Conservation (phyloP, 495 filamentous ascomycete genomes). For the Chaetomium tenue region DNA sequence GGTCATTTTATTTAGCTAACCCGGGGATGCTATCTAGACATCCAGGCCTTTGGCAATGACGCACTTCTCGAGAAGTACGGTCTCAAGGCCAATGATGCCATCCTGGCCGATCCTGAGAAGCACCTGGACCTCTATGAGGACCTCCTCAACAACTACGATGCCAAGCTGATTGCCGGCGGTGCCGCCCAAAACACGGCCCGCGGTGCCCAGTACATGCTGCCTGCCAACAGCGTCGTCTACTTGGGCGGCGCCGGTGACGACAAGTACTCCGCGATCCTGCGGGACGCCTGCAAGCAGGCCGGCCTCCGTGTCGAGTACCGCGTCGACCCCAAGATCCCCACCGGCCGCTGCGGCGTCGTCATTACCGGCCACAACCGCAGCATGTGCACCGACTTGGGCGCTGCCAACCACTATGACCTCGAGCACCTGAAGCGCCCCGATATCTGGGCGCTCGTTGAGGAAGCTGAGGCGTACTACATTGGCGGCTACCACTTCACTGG, state of each 20-base stretch:
- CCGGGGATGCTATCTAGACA: slow-evolving; percentile 56
- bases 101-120: slow-evolving; percentile 81
- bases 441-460: slow-evolving; percentile 86
- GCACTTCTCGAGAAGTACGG: slow-evolving; percentile 85
- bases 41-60: slow-evolving; percentile 80
- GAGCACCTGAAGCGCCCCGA: slow-evolving; percentile 89
- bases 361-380: slow-evolving; percentile 92
- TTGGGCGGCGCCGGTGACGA: slow-evolving; percentile 90
- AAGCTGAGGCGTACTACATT: slow-evolving; percentile 84
- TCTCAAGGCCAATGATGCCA: slow-evolving; percentile 93
- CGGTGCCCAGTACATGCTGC: slow-evolving; percentile 94
- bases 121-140: slow-evolving; percentile 90
- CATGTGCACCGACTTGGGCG: slow-evolving; percentile 93
- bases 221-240: slow-evolving; percentile 81
- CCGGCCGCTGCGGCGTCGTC: slow-evolving; percentile 91
- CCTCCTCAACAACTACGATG: slow-evolving; percentile 77
- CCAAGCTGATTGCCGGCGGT: slow-evolving; percentile 92
- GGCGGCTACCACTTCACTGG: slow-evolving; percentile 73
- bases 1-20: background rate
- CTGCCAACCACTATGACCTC: slow-evolving; percentile 94
- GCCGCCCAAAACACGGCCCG: slow-evolving; percentile 98
- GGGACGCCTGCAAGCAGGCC: slow-evolving; percentile 69
- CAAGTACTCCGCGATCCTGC: slow-evolving; percentile 83
- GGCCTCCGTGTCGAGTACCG: slow-evolving; percentile 93
- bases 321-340: slow-evolving; percentile 74